Percentiles rank a stretch among this genome's conserved stretches.
These are phyloP conservation scores for Sophora flavescens DNA, from an alignment of 306 rosid species.

Conservation along the genomic window DNA sequence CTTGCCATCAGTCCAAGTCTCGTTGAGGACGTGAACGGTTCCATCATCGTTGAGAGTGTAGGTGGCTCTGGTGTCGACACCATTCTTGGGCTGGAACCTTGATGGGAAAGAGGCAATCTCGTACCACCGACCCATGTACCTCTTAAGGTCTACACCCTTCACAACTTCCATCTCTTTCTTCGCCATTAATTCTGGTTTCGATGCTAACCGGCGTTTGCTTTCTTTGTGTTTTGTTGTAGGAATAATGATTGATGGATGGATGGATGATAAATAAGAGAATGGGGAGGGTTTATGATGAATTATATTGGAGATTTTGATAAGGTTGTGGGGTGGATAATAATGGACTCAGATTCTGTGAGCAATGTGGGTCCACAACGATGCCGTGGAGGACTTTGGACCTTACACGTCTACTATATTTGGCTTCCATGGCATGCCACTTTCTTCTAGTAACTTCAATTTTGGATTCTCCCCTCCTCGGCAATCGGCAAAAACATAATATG, in stretches of 20 bases:
- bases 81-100: constrained; percentile 69
- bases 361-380: not conserved
- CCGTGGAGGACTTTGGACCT: constrained; percentile 41
- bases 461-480: no score
- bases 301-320: not conserved
- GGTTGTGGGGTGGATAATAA: not conserved
- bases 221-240: not conserved
- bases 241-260: no score
- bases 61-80: constrained; percentile 83
- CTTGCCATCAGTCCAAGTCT: constrained; percentile 79
- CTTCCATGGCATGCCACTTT: not conserved
- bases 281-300: no score
- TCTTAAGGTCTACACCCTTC: constrained; percentile 62
- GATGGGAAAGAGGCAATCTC: constrained; percentile 94
- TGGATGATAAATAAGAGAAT: no score
- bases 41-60: constrained; percentile 76
- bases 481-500: no score
- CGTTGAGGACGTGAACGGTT: constrained; percentile 76
- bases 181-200: constrained; percentile 46
- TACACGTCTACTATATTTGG: constrained; percentile 12
- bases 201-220: no score
- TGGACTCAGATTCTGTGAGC: not conserved
- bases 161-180: constrained; percentile 74
- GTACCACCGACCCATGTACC: constrained; percentile 96
- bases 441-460: constrained; percentile 13